Evolutionary conservation across 2,329 filamentous ascomycete genomes (phyloP).

Genomic region (Drechslera avenae): DNA sequence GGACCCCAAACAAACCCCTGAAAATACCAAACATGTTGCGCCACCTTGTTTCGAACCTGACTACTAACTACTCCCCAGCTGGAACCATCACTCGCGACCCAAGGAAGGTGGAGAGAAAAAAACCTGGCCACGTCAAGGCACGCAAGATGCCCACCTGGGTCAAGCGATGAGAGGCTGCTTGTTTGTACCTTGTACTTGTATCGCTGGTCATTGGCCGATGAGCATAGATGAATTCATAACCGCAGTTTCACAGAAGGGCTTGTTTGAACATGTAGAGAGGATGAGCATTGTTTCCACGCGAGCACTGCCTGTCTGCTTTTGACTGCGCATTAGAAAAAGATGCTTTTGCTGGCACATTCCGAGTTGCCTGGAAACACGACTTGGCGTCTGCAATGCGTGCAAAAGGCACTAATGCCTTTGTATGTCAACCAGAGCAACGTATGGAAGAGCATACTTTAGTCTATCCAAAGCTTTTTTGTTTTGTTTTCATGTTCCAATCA

Average conservation of each 20-base stretch:
- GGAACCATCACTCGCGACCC: slow-evolving; percentile 90
- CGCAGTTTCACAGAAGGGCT: not conserved
- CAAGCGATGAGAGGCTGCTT: slow-evolving; percentile 65
- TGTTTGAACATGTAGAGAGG: not conserved
- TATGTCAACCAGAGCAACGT: not conserved
- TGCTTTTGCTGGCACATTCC: not conserved
- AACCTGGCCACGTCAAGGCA: slow-evolving; percentile 92
- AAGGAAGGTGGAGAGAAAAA: slow-evolving; percentile 96
- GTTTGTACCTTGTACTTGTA: slow-evolving; percentile 37
- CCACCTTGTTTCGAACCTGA: slow-evolving; percentile 14
- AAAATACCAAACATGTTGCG: slow-evolving; percentile 8
- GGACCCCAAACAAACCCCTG: slow-evolving; percentile 11
- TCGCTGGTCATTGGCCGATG: slow-evolving; percentile 15
- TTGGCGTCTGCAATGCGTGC: not conserved
- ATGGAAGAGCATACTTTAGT: not conserved
- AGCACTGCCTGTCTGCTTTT: not conserved
- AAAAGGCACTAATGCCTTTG: not conserved
- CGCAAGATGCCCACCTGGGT: slow-evolving; percentile 99
- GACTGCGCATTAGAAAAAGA: not conserved
- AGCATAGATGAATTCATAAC: slow-evolving; percentile 22
- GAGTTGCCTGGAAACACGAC: not conserved
- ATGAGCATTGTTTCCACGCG: not conserved
- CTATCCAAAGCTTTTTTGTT: too few relatives aligned
- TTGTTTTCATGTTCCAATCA: too few relatives aligned
- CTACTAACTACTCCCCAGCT: slow-evolving; percentile 65